Conservation (phyloP, 2,329 filamentous ascomycete species). For the Helotiales sp. region DNA sequence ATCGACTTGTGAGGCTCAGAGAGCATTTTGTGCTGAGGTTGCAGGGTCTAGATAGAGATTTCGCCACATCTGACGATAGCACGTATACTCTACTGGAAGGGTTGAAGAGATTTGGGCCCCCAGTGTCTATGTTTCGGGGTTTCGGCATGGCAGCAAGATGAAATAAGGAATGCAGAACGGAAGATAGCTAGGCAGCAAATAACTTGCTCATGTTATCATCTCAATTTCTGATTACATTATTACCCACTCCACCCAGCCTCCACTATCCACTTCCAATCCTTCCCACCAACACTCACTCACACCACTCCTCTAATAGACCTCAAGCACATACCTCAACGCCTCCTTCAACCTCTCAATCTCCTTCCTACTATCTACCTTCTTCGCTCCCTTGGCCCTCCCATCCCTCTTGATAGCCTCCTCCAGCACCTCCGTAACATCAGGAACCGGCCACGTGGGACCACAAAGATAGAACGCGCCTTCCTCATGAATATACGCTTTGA, state of each 20-base stretch:
- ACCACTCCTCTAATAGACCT: conserved; percentile 74
- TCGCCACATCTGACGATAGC: no score
- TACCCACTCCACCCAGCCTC: background rate
- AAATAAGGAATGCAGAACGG: no score
- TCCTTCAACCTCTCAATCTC: conserved; percentile 99
- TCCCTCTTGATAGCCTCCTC: conserved; percentile 86
- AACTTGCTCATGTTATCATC: no score
- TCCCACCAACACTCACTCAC: background rate
- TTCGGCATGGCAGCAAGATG: no score
- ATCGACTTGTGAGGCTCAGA: no score
- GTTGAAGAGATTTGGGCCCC: no score
- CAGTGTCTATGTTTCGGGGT: no score
- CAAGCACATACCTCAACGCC: conserved; percentile 87
- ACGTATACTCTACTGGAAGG: no score
- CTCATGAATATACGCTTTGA: conserved; percentile 81
- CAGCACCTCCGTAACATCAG: conserved; percentile 90
- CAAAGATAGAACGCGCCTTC: conserved; percentile 96
- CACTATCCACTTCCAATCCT: background rate
- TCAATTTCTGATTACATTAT: no score
- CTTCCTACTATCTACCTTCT: conserved; percentile 82
- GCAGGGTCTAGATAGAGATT: no score
- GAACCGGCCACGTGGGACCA: conserved; percentile 97
- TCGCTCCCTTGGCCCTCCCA: conserved; percentile 61
- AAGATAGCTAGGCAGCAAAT: no score
- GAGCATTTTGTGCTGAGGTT: no score